phyloP scores from a whole-genome alignment of 2,329 filamentous ascomycete species.

The Orbilia quercus region DNA sequence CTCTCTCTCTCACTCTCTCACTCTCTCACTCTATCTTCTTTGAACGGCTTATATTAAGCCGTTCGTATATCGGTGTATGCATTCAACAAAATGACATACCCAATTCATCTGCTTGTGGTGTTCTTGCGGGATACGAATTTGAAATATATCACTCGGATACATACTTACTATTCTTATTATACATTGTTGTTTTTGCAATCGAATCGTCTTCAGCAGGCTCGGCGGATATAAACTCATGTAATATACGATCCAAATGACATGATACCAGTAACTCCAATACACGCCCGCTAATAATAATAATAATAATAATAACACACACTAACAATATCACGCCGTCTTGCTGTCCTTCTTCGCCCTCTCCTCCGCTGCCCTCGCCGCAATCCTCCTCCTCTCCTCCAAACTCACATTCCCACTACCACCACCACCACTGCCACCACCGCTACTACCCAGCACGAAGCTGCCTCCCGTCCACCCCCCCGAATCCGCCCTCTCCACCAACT shows the following conservation, averaged over 20 bases:
- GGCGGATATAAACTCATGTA: slow-evolving; percentile 6
- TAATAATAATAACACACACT: neutral
- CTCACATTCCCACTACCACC: slow-evolving; percentile 62
- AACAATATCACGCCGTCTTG: slow-evolving; percentile 4
- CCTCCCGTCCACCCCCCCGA: slow-evolving; percentile 81
- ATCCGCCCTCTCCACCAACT: slow-evolving; percentile 66
- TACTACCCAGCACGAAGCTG: slow-evolving; percentile 76
- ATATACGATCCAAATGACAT: slow-evolving; percentile 11
- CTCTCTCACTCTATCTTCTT: neutral
- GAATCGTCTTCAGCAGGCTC: neutral
- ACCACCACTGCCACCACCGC: slow-evolving; percentile 7
- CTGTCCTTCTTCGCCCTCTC: slow-evolving; percentile 69
- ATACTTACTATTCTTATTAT: slow-evolving; percentile 4
- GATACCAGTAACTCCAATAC: neutral
- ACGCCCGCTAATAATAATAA: neutral
- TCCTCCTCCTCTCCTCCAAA: slow-evolving; percentile 76
- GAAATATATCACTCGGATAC: slow-evolving; percentile 16
- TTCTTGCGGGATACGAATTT: neutral
- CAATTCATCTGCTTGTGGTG: too few relatives aligned
- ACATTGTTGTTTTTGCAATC: neutral
- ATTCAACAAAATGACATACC: too few relatives aligned
- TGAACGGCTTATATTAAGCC: too few relatives aligned
- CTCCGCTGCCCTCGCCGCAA: slow-evolving; percentile 79
- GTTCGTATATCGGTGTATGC: too few relatives aligned
- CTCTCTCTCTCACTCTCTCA: neutral